phyloP scores from a whole-genome alignment of 1,139 yeast species.

The Candida sp. region DNA sequence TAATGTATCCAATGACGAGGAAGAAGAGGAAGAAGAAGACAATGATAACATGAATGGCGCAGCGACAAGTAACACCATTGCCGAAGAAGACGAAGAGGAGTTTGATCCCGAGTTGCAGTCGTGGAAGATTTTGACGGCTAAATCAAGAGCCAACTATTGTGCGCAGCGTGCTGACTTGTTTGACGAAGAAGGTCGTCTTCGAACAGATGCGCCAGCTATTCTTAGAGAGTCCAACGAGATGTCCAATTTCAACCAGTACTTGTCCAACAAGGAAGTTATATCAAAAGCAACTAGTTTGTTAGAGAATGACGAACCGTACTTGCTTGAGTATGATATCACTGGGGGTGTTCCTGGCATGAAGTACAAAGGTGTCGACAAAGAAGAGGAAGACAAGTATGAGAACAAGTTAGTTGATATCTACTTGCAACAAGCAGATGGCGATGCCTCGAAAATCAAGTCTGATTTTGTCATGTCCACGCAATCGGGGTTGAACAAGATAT shows the following conservation, averaged over 20 bases:
- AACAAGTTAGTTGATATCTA: constrained; percentile 45
- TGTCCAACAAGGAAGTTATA: constrained; percentile 46
- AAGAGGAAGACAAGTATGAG: constrained; percentile 52
- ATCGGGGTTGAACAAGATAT: constrained; percentile 63
- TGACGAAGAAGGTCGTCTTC: constrained; percentile 55
- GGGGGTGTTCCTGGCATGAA: constrained; percentile 79
- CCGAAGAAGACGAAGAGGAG: constrained; percentile 55
- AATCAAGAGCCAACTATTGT: constrained; percentile 78
- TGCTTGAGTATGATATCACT: constrained; percentile 82
- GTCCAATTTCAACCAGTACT: constrained; percentile 55
- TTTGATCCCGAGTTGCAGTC: constrained; percentile 71
- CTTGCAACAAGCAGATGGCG: constrained; percentile 34
- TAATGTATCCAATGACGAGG: constrained; percentile 28
- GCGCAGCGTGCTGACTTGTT: constrained; percentile 71
- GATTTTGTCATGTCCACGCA: constrained; percentile 39
- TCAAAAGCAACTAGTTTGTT: constrained; percentile 49
- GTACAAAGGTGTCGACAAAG: constrained; percentile 54
- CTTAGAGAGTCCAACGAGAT: constrained; percentile 63
- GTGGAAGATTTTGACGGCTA: constrained; percentile 84
- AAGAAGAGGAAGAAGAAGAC: constrained; percentile 21
- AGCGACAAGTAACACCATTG: constrained; percentile 18
- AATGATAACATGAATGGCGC: constrained; percentile 19
- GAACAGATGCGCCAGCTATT: constrained; percentile 71
- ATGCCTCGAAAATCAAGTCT: constrained; percentile 29
- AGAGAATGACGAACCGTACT: constrained; percentile 67